Evolutionary conservation across 164 flowering plant genomes (phyloP).

Genomic region (Berberis vulgaris): DNA sequence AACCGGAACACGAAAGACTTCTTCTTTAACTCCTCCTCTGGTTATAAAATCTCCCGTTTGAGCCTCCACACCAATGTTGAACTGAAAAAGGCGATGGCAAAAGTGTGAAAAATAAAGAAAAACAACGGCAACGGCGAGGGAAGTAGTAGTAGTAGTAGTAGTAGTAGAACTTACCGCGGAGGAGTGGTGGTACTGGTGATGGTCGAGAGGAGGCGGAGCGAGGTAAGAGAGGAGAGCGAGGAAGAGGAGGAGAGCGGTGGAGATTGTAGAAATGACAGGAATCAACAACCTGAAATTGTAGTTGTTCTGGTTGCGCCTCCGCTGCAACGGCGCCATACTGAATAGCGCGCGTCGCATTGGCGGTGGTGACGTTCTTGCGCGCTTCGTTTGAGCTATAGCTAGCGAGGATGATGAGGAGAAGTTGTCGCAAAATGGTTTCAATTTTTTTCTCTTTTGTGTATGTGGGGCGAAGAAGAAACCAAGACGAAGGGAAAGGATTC

Average conservation of each 20-base stretch:
- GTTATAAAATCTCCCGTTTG: background rate
- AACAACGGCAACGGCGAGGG: background rate
- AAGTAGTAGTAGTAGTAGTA: background rate
- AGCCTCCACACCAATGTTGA: conserved; percentile 9
- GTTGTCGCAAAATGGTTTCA: no score
- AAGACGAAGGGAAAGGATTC: no score
- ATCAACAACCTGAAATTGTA: conserved; percentile 14
- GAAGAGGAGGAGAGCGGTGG: conserved; percentile 31
- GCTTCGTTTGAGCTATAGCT: no score
- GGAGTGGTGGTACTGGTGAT: conserved; percentile 3
- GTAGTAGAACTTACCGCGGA: background rate
- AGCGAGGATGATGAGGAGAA: no score
- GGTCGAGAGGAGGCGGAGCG: conserved; percentile 16
- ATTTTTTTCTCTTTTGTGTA: no score
- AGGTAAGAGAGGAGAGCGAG: conserved; percentile 32
- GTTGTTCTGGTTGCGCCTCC: conserved; percentile 11
- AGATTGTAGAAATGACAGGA: conserved; percentile 25
- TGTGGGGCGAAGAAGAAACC: no score
- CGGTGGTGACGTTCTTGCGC: no score
- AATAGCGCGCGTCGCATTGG: no score
- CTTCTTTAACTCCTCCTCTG: conserved; percentile 9
- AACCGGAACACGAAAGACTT: conserved; percentile 42
- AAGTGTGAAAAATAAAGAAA: background rate
- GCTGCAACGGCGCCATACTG: background rate
- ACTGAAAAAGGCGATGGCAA: conserved; percentile 8